Evolutionary conservation across 257 asterid species (phyloP).

Genomic region (Gentiana straminea): DNA sequence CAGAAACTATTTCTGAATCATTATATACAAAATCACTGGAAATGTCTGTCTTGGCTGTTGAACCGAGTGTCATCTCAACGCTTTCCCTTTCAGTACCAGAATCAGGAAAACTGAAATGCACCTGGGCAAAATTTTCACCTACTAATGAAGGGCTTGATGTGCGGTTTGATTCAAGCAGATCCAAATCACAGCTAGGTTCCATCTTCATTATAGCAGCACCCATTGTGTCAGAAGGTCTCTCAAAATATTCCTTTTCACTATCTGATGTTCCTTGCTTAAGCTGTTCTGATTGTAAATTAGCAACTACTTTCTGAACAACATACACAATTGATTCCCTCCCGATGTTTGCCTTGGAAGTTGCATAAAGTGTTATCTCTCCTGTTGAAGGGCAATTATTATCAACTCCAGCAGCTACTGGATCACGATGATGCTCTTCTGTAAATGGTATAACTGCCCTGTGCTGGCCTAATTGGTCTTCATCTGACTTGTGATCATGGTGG

Average conservation of each 20-base stretch:
- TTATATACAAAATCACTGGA: slow-evolving; percentile 19
- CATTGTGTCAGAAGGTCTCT: slow-evolving; percentile 14
- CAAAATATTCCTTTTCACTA: slow-evolving; percentile 23
- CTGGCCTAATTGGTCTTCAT: slow-evolving; percentile 17
- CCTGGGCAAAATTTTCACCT: slow-evolving; percentile 13
- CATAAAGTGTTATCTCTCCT: slow-evolving; percentile 16
- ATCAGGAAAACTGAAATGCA: no score
- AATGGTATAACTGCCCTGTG: slow-evolving; percentile 13
- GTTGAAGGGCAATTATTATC: slow-evolving; percentile 15
- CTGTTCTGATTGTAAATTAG: slow-evolving; percentile 11
- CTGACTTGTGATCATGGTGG: slow-evolving; percentile 12
- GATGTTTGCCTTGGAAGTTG: slow-evolving; percentile 16
- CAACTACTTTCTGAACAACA: slow-evolving; percentile 15
- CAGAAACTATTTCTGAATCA: slow-evolving; percentile 14
- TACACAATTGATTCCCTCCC: slow-evolving; percentile 19
- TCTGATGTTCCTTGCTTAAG: slow-evolving; percentile 17
- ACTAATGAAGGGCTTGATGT: slow-evolving; percentile 11
- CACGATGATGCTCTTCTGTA: slow-evolving; percentile 2
- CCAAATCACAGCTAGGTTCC: slow-evolving; percentile 13
- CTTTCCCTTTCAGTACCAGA: no score
- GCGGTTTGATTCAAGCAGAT: slow-evolving; percentile 21
- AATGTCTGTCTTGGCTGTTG: slow-evolving; percentile 16
- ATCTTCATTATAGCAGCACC: slow-evolving; percentile 15
- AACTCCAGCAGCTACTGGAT: slow-evolving; percentile 3
- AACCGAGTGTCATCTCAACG: slow-evolving; percentile 11